Percentiles rank a stretch among this genome's conserved stretches.
Evolutionary conservation across 2,329 filamentous ascomycete genomes (phyloP).

Genomic region (Pseudopithomyces maydicus): DNA sequence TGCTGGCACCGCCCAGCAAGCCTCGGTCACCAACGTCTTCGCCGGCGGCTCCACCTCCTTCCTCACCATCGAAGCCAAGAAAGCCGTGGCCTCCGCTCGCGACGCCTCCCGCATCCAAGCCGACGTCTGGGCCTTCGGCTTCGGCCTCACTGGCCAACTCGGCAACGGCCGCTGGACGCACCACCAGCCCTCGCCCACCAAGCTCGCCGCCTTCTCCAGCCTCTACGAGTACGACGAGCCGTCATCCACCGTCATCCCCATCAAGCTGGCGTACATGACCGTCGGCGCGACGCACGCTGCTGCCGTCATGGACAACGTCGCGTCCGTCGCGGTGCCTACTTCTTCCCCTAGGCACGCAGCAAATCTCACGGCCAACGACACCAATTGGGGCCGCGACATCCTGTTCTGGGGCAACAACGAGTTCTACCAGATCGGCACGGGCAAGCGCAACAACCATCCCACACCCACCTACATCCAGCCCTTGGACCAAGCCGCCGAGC

Average conservation of each 20-base stretch:
- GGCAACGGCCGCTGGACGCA: conserved; percentile 92
- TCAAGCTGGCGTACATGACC: conserved; percentile 73
- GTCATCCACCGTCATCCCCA: conserved; percentile 70
- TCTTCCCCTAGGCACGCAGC: conserved; percentile 31
- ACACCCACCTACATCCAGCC: conserved; percentile 79
- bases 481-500: conserved; percentile 68
- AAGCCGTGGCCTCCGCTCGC: conserved; percentile 52
- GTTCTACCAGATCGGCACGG: conserved; percentile 88
- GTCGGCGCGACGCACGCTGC: conserved; percentile 81
- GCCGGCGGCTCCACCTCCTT: conserved; percentile 89
- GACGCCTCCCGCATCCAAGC: conserved; percentile 64
- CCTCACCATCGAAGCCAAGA: conserved; percentile 80
- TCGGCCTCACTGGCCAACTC: conserved; percentile 81
- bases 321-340: conserved; percentile 63
- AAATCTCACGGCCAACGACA: conserved; percentile 64
- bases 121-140: conserved; percentile 86
- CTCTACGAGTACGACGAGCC: conserved; percentile 87
- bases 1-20: conserved; percentile 63
- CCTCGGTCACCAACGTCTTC: conserved; percentile 75
- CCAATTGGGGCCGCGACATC: conserved; percentile 86
- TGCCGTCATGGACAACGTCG: conserved; percentile 82
- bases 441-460: conserved; percentile 80
- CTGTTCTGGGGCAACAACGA: conserved; percentile 97
- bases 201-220: conserved; percentile 81
- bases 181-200: conserved; percentile 75